phyloP scores from a whole-genome alignment of 176 grass and related monocot species.

The Eleusine coracana region DNA sequence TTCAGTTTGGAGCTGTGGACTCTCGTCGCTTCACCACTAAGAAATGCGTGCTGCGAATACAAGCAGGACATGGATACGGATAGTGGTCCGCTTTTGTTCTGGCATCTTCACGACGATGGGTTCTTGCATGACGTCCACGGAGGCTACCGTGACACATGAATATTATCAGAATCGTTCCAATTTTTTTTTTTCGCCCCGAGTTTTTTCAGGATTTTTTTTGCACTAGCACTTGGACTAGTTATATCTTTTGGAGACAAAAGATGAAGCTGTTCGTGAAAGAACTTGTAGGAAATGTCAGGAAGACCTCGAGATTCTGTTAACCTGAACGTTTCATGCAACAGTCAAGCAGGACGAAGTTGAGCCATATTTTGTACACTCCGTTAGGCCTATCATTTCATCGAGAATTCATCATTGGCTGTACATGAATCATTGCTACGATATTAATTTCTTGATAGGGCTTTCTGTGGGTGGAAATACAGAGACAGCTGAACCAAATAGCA shows the following conservation, averaged over 20 bases:
- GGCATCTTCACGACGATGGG: not conserved
- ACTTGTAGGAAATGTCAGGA: too few relatives aligned
- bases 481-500: constrained; percentile 7
- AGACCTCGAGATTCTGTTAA: too few relatives aligned
- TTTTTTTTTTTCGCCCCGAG: not conserved
- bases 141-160: not conserved
- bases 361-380: not conserved
- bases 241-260: not conserved
- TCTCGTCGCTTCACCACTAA: too few relatives aligned
- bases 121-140: not conserved
- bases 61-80: not conserved
- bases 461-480: constrained; percentile 44
- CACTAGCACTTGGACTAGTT: not conserved
- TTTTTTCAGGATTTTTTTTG: not conserved
- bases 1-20: too few relatives aligned
- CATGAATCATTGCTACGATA: constrained; percentile 24
- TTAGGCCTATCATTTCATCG: not conserved
- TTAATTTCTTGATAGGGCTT: constrained; percentile 42
- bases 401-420: constrained; percentile 17
- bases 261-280: too few relatives aligned
- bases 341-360: too few relatives aligned
- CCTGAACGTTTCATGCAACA: too few relatives aligned
- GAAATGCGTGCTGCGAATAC: too few relatives aligned
- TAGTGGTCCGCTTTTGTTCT: not conserved
- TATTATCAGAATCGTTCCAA: not conserved